Evolutionary conservation across 2,329 filamentous ascomycete genomes (phyloP).

Genomic region (Alternaria tenuissima): DNA sequence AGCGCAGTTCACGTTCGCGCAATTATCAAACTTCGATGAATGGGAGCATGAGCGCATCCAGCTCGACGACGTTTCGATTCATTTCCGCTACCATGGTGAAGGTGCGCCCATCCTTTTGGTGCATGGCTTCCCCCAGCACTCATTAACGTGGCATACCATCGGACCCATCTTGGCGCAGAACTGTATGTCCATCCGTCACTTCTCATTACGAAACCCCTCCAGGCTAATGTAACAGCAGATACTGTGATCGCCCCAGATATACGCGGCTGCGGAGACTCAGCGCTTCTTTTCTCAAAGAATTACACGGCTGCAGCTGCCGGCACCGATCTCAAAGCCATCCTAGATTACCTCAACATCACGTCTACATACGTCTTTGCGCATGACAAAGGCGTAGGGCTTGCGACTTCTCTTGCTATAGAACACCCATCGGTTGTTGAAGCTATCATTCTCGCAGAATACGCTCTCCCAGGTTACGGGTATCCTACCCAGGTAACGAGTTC

Average conservation of each 20-base stretch:
- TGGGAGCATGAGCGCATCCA: constrained; percentile 1
- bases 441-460: neutral
- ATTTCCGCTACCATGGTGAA: neutral
- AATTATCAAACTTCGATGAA: neutral
- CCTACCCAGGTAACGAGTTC: constrained; percentile 36
- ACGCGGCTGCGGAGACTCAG: constrained; percentile 35
- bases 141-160: neutral
- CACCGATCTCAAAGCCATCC: constrained; percentile 31
- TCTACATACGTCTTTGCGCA: constrained; percentile 54
- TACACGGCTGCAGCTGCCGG: constrained; percentile 53
- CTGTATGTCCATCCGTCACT: neutral
- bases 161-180: neutral
- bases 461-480: neutral
- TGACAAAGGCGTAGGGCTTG: constrained; percentile 57
- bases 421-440: neutral
- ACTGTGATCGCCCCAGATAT: constrained; percentile 12
- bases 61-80: neutral
- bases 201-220: accelerated
- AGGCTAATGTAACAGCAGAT: neutral
- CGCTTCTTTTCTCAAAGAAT: constrained; percentile 50
- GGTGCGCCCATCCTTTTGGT: neutral
- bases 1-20: neutral
- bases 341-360: constrained; percentile 39
- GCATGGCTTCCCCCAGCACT: neutral
- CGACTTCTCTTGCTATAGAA: constrained; percentile 32